Percentiles rank a stretch among this genome's conserved stretches.
Evolutionary conservation across 192 early-diverging fungal species (phyloP).

Genomic region (Mortierella antarctica): DNA sequence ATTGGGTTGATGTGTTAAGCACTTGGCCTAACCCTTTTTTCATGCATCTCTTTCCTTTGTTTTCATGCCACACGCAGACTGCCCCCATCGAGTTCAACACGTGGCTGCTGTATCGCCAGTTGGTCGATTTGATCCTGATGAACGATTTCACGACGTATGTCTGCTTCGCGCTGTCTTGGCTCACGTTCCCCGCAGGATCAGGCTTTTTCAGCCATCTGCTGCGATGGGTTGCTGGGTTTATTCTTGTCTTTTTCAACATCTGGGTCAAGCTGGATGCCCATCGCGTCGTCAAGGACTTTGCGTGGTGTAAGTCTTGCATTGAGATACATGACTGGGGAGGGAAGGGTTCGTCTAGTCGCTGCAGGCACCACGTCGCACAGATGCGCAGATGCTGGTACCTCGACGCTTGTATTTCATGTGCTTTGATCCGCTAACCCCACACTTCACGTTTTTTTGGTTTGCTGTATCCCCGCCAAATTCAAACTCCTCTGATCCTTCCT

Average conservation of each 20-base stretch:
- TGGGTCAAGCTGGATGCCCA: constrained; percentile 98
- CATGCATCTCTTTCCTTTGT: constrained; percentile 5
- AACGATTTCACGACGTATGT: constrained; percentile 93
- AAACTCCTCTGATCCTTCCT: constrained; percentile 16
- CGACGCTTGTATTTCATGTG: neutral
- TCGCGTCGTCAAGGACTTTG: constrained; percentile 96
- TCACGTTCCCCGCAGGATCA: constrained; percentile 74
- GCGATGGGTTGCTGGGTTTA: constrained; percentile 80
- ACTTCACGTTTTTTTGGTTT: constrained; percentile 9
- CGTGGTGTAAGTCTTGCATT: constrained; percentile 84
- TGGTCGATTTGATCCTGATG: constrained; percentile 93
- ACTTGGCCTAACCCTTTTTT: neutral
- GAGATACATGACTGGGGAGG: too few species aligned
- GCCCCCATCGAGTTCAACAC: constrained; percentile 95
- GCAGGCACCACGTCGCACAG: too few species aligned
- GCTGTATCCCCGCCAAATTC: constrained; percentile 10
- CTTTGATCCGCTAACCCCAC: constrained; percentile 17
- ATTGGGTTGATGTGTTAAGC: too few species aligned
- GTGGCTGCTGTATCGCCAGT: constrained; percentile 94
- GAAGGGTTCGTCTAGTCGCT: too few species aligned
- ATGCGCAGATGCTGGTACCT: too few species aligned
- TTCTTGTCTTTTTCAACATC: constrained; percentile 90
- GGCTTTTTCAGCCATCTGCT: constrained; percentile 73
- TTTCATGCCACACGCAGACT: constrained; percentile 36
- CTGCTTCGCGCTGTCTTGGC: constrained; percentile 84